These are phyloP conservation scores for Cadophora sp. DNA, from an alignment of 2,329 filamentous ascomycete genomes.

Conservation along the genomic window DNA sequence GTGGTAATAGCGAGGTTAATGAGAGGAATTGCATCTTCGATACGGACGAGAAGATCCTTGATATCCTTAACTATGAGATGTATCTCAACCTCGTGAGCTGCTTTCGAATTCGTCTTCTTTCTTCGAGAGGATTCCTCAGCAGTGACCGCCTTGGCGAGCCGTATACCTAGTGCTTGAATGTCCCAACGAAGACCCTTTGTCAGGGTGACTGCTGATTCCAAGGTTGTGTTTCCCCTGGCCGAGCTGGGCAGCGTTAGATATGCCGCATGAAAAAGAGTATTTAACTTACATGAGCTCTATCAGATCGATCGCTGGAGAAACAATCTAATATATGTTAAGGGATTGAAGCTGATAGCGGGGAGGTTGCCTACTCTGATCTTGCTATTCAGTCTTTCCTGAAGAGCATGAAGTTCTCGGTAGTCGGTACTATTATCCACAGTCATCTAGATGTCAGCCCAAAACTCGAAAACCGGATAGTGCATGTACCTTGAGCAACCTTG, in stretches of 20 bases:
- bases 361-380: slow-evolving; percentile 80
- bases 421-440: slow-evolving; percentile 75
- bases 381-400: slow-evolving; percentile 78
- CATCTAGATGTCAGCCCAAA: slow-evolving; percentile 43
- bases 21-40: slow-evolving; percentile 90
- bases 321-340: slow-evolving; percentile 68
- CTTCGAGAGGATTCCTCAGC: slow-evolving; percentile 61
- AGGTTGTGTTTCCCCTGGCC: slow-evolving; percentile 76
- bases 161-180: slow-evolving; percentile 79
- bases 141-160: slow-evolving; percentile 72
- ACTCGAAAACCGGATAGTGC: not conserved
- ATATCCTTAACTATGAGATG: slow-evolving; percentile 76
- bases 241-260: slow-evolving; percentile 51
- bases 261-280: slow-evolving; percentile 44
- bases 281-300: slow-evolving; percentile 80
- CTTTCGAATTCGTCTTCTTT: slow-evolving; percentile 55
- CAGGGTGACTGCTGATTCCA: slow-evolving; percentile 84
- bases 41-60: slow-evolving; percentile 73
- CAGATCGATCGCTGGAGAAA: slow-evolving; percentile 90
- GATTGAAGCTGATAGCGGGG: no score
- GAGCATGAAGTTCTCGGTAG: slow-evolving; percentile 68
- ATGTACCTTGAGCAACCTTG: slow-evolving; percentile 73
- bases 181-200: slow-evolving; percentile 85
- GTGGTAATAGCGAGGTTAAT: slow-evolving; percentile 94
- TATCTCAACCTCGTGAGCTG: slow-evolving; percentile 68